phyloP scores from a whole-genome alignment of 1,139 yeast genomes.

The Suhomyces ambrosiae region DNA sequence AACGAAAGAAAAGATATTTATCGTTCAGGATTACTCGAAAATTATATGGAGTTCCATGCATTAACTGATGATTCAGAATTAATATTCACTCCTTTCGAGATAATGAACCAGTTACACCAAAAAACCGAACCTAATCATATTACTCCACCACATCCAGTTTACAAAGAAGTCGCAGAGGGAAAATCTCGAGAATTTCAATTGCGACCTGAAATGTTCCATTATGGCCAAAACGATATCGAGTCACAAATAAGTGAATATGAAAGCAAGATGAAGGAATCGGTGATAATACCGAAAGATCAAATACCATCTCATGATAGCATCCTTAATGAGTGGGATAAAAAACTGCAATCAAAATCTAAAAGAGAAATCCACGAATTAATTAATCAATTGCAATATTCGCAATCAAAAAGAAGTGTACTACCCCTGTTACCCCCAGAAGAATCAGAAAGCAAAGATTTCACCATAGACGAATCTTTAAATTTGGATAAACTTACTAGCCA shows the following conservation, averaged over 20 bases:
- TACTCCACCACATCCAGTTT: conserved; percentile 15
- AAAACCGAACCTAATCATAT: conserved; percentile 8
- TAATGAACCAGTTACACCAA: conserved; percentile 9
- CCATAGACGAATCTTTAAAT: neutral
- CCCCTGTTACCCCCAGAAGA: conserved; percentile 1
- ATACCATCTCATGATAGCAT: neutral
- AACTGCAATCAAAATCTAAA: neutral
- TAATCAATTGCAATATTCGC: neutral
- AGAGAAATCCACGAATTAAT: conserved; percentile 3
- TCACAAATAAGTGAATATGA: conserved; percentile 23
- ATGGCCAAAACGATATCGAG: conserved; percentile 24
- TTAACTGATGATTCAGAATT: neutral
- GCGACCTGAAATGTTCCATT: conserved; percentile 24
- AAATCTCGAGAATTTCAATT: conserved; percentile 23
- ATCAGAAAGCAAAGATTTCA: neutral
- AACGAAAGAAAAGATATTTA: conserved; percentile 26
- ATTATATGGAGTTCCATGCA: conserved; percentile 19
- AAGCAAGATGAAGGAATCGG: conserved; percentile 12
- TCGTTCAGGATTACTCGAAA: conserved; percentile 29
- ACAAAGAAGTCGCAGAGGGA: conserved; percentile 10
- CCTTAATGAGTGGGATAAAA: neutral
- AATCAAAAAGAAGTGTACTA: conserved; percentile 2
- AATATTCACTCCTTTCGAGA: conserved; percentile 7
- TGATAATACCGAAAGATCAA: neutral
- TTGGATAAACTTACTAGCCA: conserved; percentile 16